Conservation (phyloP, 1,284 basidiomycete species). For the Spongiforma sp. region DNA sequence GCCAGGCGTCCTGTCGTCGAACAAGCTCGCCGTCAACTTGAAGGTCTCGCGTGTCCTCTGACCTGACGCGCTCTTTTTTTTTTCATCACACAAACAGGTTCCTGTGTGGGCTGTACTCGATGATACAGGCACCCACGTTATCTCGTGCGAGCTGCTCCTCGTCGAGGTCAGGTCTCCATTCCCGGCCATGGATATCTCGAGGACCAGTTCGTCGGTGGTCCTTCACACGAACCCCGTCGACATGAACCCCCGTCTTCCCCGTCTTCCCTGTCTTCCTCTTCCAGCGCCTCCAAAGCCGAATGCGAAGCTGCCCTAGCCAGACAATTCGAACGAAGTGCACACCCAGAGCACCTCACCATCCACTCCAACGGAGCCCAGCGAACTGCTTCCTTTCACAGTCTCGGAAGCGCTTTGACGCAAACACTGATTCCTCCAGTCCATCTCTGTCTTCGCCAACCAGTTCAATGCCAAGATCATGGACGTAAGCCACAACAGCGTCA, state of each 20-base stretch:
- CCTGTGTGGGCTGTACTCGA: conserved; percentile 98
- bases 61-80: not conserved
- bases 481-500: conserved; percentile 93
- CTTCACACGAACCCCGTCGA: conserved; percentile 75
- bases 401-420: too few species aligned
- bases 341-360: too few species aligned
- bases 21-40: conserved; percentile 94
- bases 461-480: conserved; percentile 94
- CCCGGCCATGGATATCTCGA: conserved; percentile 98
- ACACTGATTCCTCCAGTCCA: conserved; percentile 88
- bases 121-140: conserved; percentile 87
- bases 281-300: conserved; percentile 57
- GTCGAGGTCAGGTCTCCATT: conserved; percentile 96
- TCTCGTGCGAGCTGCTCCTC: conserved; percentile 86
- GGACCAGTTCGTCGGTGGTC: conserved; percentile 82
- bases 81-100: conserved; percentile 60
- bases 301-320: conserved; percentile 76
- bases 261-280: conserved; percentile 27
- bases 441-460: conserved; percentile 85
- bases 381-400: conserved; percentile 57
- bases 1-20: conserved; percentile 97
- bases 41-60: conserved; percentile 73
- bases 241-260: conserved; percentile 6
- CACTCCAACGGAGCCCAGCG: conserved; percentile 18
- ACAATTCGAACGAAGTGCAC: conserved; percentile 68